Evolutionary conservation across 805 yeast species (phyloP).

Genomic region (Wickerhamomyces silvicola): DNA sequence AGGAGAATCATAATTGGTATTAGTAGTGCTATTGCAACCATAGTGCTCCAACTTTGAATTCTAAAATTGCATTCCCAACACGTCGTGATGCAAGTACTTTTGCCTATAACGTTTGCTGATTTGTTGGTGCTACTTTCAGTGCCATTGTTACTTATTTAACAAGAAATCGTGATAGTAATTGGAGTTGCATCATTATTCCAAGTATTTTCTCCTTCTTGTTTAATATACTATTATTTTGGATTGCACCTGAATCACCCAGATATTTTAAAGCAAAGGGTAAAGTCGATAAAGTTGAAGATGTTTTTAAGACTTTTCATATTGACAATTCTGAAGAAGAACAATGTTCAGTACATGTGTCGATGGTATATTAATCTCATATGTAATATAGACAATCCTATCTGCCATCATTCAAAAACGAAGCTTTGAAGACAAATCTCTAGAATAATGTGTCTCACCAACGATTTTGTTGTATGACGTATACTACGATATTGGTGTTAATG

Average conservation of each 20-base stretch:
- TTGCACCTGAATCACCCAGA: constrained; percentile 47
- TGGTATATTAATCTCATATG: constrained; percentile 30
- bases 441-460: constrained; percentile 43
- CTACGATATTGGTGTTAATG: constrained; percentile 37
- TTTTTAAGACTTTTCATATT: constrained; percentile 35
- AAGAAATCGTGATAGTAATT: constrained; percentile 20
- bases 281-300: constrained; percentile 34
- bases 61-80: constrained; percentile 45
- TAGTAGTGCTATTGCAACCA: constrained; percentile 36
- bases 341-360: constrained; percentile 28
- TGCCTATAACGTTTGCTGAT: constrained; percentile 44
- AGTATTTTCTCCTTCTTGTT: constrained; percentile 37
- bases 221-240: constrained; percentile 31
- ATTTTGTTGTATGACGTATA: constrained; percentile 37
- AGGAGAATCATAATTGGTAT: constrained; percentile 41
- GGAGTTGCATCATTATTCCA: constrained; percentile 47
- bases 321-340: constrained; percentile 31
- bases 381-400: constrained; percentile 40
- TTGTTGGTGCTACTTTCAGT: constrained; percentile 46
- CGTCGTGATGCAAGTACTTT: constrained; percentile 36
- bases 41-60: constrained; percentile 43
- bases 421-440: constrained; percentile 31
- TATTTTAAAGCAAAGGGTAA: constrained; percentile 35
- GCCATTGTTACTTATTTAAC: constrained; percentile 21
- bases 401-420: constrained; percentile 36